Conservation (phyloP, 2,329 filamentous ascomycete genomes). For the Aspergillus sp. region DNA sequence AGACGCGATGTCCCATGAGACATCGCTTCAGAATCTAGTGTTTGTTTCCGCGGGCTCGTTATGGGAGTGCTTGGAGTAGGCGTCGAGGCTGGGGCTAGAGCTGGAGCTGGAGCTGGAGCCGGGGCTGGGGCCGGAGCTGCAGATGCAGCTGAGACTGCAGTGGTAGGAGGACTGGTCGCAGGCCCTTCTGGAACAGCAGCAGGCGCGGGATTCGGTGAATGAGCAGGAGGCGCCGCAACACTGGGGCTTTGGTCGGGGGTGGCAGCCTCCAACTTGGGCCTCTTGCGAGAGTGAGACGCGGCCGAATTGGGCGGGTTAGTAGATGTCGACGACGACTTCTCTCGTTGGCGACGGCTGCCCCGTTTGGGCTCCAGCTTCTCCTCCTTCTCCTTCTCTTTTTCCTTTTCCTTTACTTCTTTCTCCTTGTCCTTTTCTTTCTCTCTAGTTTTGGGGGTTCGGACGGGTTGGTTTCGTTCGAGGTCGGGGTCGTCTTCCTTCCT, state of each 20-base stretch:
- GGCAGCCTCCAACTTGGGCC: constrained; percentile 43
- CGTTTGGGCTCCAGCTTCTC: constrained; percentile 28
- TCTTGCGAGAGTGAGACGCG: constrained; percentile 48
- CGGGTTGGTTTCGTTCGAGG: constrained; percentile 28
- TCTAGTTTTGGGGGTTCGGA: constrained; percentile 26
- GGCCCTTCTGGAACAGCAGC: constrained; percentile 12
- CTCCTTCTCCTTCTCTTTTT: constrained; percentile 27
- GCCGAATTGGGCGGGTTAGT: constrained; percentile 16
- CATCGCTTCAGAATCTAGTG: constrained; percentile 19
- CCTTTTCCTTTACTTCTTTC: constrained; percentile 26
- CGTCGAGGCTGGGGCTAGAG: constrained; percentile 19
- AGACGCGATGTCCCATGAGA: constrained; percentile 20
- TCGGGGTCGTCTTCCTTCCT: constrained; percentile 43
- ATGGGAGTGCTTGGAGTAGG: constrained; percentile 19
- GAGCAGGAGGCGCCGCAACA: background rate
- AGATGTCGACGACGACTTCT: constrained; percentile 35
- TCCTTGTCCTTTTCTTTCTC: constrained; percentile 23
- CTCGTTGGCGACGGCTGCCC: constrained; percentile 35
- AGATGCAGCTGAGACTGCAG: constrained; percentile 7
- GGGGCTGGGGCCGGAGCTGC: constrained; percentile 15
- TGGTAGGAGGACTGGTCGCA: constrained; percentile 10
- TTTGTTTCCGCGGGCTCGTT: constrained; percentile 8
- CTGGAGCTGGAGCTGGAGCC: constrained; percentile 11
- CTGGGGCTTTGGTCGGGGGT: constrained; percentile 12
- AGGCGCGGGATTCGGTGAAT: background rate